Evolutionary conservation across 441 rosid species (phyloP).

Genomic region (Dalechampia spathulata): DNA sequence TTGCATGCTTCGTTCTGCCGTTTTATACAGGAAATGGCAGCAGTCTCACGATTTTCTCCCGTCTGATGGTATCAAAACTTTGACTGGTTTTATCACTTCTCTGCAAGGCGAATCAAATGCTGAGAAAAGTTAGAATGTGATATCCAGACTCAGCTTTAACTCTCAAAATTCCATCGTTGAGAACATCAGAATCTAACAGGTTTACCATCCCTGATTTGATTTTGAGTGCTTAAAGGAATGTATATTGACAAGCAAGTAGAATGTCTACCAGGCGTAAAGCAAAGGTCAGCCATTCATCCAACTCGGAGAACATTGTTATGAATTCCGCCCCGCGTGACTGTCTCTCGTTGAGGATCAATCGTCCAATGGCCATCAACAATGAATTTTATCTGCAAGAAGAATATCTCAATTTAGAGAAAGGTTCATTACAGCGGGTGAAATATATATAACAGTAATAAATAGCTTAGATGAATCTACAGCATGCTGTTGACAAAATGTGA

Average conservation of each 20-base stretch:
- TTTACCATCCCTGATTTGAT: background rate
- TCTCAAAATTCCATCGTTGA: no score
- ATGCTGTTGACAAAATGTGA: background rate
- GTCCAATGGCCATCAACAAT: slow-evolving; percentile 77
- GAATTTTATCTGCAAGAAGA: slow-evolving; percentile 54
- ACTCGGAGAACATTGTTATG: slow-evolving; percentile 71
- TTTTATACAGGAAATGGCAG: background rate
- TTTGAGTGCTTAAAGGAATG: background rate
- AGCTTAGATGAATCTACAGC: background rate
- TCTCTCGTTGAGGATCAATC: slow-evolving; percentile 52
- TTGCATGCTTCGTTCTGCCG: no score
- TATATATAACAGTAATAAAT: background rate
- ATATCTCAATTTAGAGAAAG: slow-evolving; percentile 1
- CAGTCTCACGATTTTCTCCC: background rate
- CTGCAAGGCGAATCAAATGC: background rate
- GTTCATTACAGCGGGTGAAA: background rate
- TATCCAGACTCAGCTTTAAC: no score
- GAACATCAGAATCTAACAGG: background rate
- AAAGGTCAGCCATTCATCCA: slow-evolving; percentile 16
- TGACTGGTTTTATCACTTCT: background rate
- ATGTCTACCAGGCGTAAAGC: slow-evolving; percentile 1
- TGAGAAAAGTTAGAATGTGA: background rate
- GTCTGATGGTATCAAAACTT: background rate
- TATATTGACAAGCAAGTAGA: background rate
- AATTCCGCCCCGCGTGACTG: slow-evolving; percentile 44